These are phyloP conservation scores for Xerocomus brunneocitrinus DNA, from an alignment of 768 basidiomycete genomes.

Conservation along the genomic window DNA sequence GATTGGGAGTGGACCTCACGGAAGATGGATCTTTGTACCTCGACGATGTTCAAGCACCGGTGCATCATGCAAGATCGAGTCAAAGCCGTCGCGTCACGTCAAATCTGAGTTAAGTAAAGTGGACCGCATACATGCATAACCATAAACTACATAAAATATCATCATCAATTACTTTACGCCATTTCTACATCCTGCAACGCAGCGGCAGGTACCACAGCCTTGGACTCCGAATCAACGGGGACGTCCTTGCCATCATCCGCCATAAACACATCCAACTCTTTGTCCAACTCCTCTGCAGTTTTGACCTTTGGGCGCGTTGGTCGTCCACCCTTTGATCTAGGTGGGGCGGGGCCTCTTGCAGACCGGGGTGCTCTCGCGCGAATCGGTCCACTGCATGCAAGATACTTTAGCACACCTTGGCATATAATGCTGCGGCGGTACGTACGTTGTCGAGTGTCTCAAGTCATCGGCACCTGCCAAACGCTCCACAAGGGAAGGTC, in stretches of 20 bases:
- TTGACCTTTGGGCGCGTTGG: slow-evolving; percentile 49
- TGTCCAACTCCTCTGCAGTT: slow-evolving; percentile 81
- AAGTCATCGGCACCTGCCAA: slow-evolving; percentile 44
- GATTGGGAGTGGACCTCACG: slow-evolving; percentile 6
- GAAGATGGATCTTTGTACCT: slow-evolving; percentile 25
- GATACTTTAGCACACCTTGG: neutral
- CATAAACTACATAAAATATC: slow-evolving; percentile 21
- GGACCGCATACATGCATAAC: neutral
- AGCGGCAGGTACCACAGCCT: slow-evolving; percentile 8
- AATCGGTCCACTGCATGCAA: slow-evolving; percentile 38
- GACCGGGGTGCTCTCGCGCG: slow-evolving; percentile 34
- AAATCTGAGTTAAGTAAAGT: neutral
- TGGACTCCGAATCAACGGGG: slow-evolving; percentile 17
- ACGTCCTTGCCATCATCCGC: slow-evolving; percentile 42
- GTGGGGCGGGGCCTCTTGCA: slow-evolving; percentile 7
- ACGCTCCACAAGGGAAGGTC: slow-evolving; percentile 65
- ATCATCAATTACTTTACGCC: slow-evolving; percentile 28
- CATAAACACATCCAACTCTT: slow-evolving; percentile 86
- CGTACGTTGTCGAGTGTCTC: slow-evolving; percentile 16
- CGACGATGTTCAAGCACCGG: slow-evolving; percentile 23
- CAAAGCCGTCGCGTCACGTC: too few species aligned
- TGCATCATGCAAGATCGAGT: slow-evolving; percentile 13
- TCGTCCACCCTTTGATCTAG: slow-evolving; percentile 22
- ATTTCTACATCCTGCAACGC: slow-evolving; percentile 50
- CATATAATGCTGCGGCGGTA: neutral